Evolutionary conservation across 192 early-diverging fungal species (phyloP).

Genomic region (Coemansia erecta): DNA sequence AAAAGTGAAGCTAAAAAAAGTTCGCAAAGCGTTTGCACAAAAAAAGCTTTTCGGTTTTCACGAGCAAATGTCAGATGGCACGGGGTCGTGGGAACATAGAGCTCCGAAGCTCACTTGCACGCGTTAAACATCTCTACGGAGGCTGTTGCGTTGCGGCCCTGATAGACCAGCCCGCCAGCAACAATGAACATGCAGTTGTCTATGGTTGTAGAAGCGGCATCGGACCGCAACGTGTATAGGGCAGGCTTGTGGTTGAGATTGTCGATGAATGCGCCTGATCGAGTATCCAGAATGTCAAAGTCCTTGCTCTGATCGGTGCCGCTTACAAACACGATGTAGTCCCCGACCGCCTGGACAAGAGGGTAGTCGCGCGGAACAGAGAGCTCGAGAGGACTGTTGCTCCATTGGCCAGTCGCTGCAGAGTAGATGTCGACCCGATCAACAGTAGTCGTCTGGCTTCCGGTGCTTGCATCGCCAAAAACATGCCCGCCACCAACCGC

Average conservation of each 20-base stretch:
- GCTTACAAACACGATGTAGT: conserved; percentile 41
- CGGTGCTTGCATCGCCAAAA: conserved; percentile 20
- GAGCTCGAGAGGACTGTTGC: conserved; percentile 26
- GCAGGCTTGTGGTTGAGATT: conserved; percentile 27
- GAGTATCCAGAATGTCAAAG: conserved; percentile 44
- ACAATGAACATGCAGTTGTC: conserved; percentile 42
- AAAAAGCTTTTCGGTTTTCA: background rate
- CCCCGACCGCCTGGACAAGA: conserved; percentile 35
- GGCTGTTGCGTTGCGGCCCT: conserved; percentile 40
- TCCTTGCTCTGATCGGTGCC: conserved; percentile 44
- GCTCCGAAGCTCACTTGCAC: conserved; percentile 11
- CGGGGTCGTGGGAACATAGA: background rate
- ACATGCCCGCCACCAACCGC: conserved; percentile 46
- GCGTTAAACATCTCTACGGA: conserved; percentile 52
- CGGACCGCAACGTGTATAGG: conserved; percentile 30
- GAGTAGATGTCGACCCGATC: conserved; percentile 45
- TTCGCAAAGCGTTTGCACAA: background rate
- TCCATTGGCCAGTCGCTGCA: conserved; percentile 30
- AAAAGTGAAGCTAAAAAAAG: too few relatives aligned
- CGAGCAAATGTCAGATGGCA: background rate
- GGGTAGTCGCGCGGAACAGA: conserved; percentile 47
- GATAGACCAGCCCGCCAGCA: conserved; percentile 44
- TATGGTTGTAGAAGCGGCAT: conserved; percentile 34
- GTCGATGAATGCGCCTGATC: conserved; percentile 19
- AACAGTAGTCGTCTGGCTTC: conserved; percentile 20